Base-by-base conservation (phyloP, 139 green algal species). In the Nannochloris sp. region DNA sequence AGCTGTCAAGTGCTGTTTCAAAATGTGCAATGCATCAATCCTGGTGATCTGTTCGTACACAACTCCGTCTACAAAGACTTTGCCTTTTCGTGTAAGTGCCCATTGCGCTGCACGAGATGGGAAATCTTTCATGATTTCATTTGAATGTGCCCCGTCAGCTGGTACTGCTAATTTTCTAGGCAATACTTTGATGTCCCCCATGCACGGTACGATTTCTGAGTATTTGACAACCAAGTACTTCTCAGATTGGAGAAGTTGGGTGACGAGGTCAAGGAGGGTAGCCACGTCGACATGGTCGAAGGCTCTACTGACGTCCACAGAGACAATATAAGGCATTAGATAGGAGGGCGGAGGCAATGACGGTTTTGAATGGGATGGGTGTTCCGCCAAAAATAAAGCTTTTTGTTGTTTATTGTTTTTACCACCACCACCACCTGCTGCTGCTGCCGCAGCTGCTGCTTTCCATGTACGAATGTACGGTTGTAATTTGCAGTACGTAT, bases 271-370 rank as follows among this genome's bases (percentile, higher is more conserved):
- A 56, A 90, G 45, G 60, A 95, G 56, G 15, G 54, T 48, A 2
- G 63, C 29, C 13, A 83, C 64, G 31, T 71, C 24, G 24, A 97
- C 65, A 51, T 68, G 68, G 71, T 97, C 90, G 74, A 94, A 97
- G 0, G 90, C 90, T 3, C 70, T 60, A 12, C 65, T 78, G 13
- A 96, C 69, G 51, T 96, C 89, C 30, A 78, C 80, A 32, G 63
- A 78, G 29, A 91, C 76, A 9, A 95, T 64, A 77, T 82, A 92
- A 1, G 81, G 64, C 23, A 12, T n/a, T 33, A 39, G 8, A 38
- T 66, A 42, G 9, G 4, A 27, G 42, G 1, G 14, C n/a, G 3
- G 15, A 46, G 15, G 19, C 39, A 12, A 33, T 25, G 4, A 46
- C n/a, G n/a, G n/a, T n/a, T n/a, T n/a, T n/a, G n/a, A n/a, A n/a